These are phyloP conservation scores for Zychaea mexicana DNA, from an alignment of 371 early-diverging fungal genomes.

Conservation along the genomic window DNA sequence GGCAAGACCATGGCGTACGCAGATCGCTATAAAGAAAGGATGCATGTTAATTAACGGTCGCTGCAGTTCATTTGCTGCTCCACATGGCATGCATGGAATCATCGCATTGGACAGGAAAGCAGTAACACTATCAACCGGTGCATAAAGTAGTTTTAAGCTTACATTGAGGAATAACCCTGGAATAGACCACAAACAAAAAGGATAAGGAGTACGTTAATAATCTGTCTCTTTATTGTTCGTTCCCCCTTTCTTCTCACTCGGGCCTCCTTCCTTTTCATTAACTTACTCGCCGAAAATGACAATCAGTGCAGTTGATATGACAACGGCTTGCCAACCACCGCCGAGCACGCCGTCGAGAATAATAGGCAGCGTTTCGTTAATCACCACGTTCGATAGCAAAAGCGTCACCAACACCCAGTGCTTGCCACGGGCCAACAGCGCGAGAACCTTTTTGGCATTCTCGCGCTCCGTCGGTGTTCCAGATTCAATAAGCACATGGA, in stretches of 20 bases:
- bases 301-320: slow-evolving; percentile 85
- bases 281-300: slow-evolving; percentile 93
- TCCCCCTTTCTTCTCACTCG: background rate
- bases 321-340: slow-evolving; percentile 84
- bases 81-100: background rate
- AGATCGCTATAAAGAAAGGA: slow-evolving; percentile 30
- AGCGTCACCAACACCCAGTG: slow-evolving; percentile 90
- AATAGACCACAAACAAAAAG: background rate
- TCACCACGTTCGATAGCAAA: slow-evolving; percentile 86
- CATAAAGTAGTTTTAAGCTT: slow-evolving; percentile 7
- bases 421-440: slow-evolving; percentile 68
- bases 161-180: slow-evolving; percentile 61
- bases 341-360: slow-evolving; percentile 78
- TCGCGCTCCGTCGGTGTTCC: slow-evolving; percentile 65
- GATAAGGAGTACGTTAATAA: background rate
- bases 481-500: slow-evolving; percentile 69
- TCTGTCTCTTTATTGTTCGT: background rate
- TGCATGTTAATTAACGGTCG: background rate
- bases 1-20: slow-evolving; percentile 72
- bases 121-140: slow-evolving; percentile 58
- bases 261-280: background rate
- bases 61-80: background rate
- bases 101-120: slow-evolving; percentile 35
- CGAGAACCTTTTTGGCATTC: slow-evolving; percentile 71
- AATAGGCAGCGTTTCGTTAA: slow-evolving; percentile 95